A percentile compares a stretch with the other conserved stretches of the same genome.
Evolutionary conservation across 148 eudicot genomes (phyloP).

Genomic region (Persicaria maculosa): DNA sequence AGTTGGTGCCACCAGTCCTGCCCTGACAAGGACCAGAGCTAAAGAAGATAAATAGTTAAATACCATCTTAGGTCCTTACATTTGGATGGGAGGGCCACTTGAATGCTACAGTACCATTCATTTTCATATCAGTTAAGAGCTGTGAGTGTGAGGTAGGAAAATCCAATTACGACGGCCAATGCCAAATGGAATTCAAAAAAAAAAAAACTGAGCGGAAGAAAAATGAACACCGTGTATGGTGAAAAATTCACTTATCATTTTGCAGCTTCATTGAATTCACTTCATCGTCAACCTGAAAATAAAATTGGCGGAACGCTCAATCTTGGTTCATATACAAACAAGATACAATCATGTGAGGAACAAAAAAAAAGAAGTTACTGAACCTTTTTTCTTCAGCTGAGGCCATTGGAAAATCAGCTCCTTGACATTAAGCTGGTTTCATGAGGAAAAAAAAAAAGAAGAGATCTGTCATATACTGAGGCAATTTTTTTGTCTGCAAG

Average conservation of each 20-base stretch:
- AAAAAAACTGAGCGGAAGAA: neutral
- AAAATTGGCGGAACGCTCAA: too few species aligned
- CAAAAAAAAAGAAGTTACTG: neutral
- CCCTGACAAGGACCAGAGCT: conserved; percentile 4
- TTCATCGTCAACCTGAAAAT: too few species aligned
- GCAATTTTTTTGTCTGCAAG: neutral
- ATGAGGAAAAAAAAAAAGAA: neutral
- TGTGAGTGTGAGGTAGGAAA: neutral
- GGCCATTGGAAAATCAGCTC: neutral
- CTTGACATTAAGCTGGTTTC: neutral
- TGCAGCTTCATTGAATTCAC: too few species aligned
- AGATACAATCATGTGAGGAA: too few species aligned
- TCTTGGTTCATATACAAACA: too few species aligned
- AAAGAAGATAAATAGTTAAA: neutral
- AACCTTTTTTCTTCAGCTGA: neutral
- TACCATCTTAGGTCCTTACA: neutral
- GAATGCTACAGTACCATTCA: conserved; percentile 1
- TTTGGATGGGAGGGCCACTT: neutral
- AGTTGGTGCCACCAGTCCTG: conserved; percentile 4
- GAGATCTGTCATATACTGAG: neutral
- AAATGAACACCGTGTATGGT: neutral
- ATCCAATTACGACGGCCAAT: neutral
- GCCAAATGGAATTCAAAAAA: neutral
- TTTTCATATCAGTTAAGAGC: neutral
- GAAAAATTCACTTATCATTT: too few species aligned